Conservation (phyloP, 495 filamentous ascomycete species). For the Hypoxylon fuscum region DNA sequence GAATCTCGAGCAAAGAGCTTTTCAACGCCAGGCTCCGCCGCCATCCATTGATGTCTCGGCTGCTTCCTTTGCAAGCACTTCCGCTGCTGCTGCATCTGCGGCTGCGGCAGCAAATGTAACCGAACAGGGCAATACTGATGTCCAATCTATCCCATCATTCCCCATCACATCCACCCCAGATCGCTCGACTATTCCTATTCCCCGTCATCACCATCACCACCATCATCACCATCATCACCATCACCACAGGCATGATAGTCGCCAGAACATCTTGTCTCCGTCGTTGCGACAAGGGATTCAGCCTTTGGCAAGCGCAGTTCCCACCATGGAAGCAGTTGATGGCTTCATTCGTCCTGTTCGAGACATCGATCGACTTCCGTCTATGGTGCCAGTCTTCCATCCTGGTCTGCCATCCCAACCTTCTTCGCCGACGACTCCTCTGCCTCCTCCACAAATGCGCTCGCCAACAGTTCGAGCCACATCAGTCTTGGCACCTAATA, state of each 20-base stretch:
- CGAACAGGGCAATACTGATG: constrained; percentile 54
- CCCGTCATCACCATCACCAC: constrained; percentile 58
- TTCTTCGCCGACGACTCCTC: constrained; percentile 90
- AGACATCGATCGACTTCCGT: constrained; percentile 85
- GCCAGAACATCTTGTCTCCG: constrained; percentile 61
- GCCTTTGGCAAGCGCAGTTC: constrained; percentile 72
- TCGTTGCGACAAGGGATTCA: constrained; percentile 66
- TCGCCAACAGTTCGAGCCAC: constrained; percentile 62
- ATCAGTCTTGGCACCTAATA: constrained; percentile 55
- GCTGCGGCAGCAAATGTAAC: constrained; percentile 43
- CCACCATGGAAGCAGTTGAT: constrained; percentile 77
- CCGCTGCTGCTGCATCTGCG: constrained; percentile 41
- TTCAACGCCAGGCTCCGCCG: constrained; percentile 57
- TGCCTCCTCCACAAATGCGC: constrained; percentile 66
- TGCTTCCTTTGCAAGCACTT: constrained; percentile 54
- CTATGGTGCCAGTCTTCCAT: constrained; percentile 79
- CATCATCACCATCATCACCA: constrained; percentile 68
- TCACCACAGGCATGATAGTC: constrained; percentile 66
- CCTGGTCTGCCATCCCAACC: constrained; percentile 84
- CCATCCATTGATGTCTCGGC: constrained; percentile 57
- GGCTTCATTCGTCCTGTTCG: constrained; percentile 83
- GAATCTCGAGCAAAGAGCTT: constrained; percentile 55
- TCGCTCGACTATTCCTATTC: constrained; percentile 66
- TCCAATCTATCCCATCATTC: constrained; percentile 70
- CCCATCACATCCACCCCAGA: constrained; percentile 80